Conservation (phyloP, 1,139 yeast species). For the Pichia kudriavzevii region DNA sequence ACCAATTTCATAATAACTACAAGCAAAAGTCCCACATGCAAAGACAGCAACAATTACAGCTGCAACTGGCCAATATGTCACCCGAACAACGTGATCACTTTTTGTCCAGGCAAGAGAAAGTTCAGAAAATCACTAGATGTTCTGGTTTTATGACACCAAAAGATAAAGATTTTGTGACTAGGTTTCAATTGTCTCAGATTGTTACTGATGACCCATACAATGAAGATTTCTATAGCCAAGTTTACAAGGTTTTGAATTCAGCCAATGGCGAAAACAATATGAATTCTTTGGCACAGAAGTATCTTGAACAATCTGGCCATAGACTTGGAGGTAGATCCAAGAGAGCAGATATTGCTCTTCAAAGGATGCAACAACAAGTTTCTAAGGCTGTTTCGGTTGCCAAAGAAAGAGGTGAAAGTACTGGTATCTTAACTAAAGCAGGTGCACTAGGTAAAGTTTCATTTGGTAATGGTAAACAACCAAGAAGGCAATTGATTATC, state of each 20-base stretch:
- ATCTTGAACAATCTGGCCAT: slow-evolving; percentile 88
- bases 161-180: slow-evolving; percentile 90
- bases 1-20: slow-evolving; percentile 14
- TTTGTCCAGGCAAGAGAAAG: slow-evolving; percentile 70
- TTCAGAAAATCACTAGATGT: slow-evolving; percentile 68
- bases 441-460: slow-evolving; percentile 91
- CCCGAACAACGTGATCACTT: slow-evolving; percentile 51
- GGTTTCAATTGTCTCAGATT: slow-evolving; percentile 90
- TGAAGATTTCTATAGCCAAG: slow-evolving; percentile 95
- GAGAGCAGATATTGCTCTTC: slow-evolving; percentile 91
- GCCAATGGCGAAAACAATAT: slow-evolving; percentile 27
- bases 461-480: slow-evolving; percentile 74
- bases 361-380: slow-evolving; percentile 97
- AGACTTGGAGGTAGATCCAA: slow-evolving; percentile 81
- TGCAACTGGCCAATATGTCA: slow-evolving; percentile 31
- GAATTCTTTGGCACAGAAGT: slow-evolving; percentile 86
- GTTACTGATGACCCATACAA: slow-evolving; percentile 96
- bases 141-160: slow-evolving; percentile 95
- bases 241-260: slow-evolving; percentile 71
- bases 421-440: slow-evolving; percentile 53
- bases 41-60: slow-evolving; percentile 23
- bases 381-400: slow-evolving; percentile 95
- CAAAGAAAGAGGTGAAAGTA: slow-evolving; percentile 75
- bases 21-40: slow-evolving; percentile 15
- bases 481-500: slow-evolving; percentile 79